Percentiles rank a stretch among this genome's conserved stretches.
Conservation (phyloP, 108 stramenopile genomes). For the Schizochytrium sp. region DNA sequence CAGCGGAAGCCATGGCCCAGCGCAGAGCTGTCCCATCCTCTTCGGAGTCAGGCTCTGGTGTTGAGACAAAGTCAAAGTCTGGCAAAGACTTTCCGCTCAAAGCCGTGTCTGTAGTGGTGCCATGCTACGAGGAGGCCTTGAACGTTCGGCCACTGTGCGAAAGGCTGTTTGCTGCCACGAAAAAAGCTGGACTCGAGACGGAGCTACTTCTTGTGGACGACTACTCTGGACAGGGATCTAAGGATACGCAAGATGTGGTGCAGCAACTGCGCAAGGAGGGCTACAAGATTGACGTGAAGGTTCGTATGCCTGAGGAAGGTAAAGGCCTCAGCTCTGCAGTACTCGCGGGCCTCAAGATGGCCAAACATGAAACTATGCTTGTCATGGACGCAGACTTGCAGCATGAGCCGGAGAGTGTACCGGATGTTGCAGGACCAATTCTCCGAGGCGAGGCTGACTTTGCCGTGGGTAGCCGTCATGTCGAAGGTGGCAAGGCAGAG, state of each 20-base stretch:
- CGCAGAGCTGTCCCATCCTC: no score
- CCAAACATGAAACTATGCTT: background rate
- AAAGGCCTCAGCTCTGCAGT: constrained; percentile 61
- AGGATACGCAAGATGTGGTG: constrained; percentile 11
- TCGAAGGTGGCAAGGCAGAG: constrained; percentile 53
- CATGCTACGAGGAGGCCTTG: constrained; percentile 58
- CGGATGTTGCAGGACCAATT: constrained; percentile 43
- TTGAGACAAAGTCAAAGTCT: no score
- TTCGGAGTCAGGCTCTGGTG: no score
- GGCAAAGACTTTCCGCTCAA: no score
- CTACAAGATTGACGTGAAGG: background rate
- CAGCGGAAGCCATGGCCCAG: no score
- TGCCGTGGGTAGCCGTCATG: constrained; percentile 42
- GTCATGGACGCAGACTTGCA: constrained; percentile 64
- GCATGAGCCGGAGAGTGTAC: constrained; percentile 63
- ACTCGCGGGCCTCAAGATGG: constrained; percentile 37
- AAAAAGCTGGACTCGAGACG: background rate
- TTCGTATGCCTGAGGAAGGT: constrained; percentile 45
- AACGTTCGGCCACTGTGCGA: constrained; percentile 60
- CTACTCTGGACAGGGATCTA: constrained; percentile 35
- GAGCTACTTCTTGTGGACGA: constrained; percentile 63
- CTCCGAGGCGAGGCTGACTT: constrained; percentile 53
- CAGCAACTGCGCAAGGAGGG: constrained; percentile 21
- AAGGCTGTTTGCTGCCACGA: constrained; percentile 58
- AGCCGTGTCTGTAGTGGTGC: constrained; percentile 31